Conservation (phyloP, 2,329 filamentous ascomycete genomes). For the Diaporthe sp. region DNA sequence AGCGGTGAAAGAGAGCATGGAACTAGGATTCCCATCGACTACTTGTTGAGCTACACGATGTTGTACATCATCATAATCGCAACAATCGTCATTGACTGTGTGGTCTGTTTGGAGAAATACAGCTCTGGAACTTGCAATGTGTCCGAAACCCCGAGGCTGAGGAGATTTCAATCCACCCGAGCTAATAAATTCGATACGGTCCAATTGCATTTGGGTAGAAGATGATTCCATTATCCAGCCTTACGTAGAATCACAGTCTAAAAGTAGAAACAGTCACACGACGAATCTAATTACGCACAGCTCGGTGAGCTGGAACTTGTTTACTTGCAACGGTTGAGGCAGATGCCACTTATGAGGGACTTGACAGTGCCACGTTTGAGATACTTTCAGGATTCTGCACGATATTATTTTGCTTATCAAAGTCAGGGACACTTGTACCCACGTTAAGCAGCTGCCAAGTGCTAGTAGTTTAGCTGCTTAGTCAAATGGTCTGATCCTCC, state of each 20-base stretch:
- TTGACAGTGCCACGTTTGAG: too few species aligned
- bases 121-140: not conserved
- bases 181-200: not conserved
- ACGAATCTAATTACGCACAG: not conserved
- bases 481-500: too few species aligned
- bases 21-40: not conserved
- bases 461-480: too few species aligned
- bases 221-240: not conserved
- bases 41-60: not conserved
- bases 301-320: not conserved
- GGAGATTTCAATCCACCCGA: too few species aligned
- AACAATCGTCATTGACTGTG: conserved; percentile 13
- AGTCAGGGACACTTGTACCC: too few species aligned
- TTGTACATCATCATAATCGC: not conserved
- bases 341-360: not conserved
- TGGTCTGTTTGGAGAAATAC: not conserved
- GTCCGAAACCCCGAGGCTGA: not conserved
- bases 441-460: too few species aligned
- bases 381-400: too few species aligned
- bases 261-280: not conserved
- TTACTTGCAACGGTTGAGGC: not conserved
- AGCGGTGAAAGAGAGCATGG: not conserved
- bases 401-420: too few species aligned
- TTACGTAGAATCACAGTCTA: not conserved
- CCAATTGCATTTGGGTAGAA: not conserved